These are phyloP conservation scores for Fabrea salina DNA, from an alignment of 169 alveolate species.

Conservation along the genomic window DNA sequence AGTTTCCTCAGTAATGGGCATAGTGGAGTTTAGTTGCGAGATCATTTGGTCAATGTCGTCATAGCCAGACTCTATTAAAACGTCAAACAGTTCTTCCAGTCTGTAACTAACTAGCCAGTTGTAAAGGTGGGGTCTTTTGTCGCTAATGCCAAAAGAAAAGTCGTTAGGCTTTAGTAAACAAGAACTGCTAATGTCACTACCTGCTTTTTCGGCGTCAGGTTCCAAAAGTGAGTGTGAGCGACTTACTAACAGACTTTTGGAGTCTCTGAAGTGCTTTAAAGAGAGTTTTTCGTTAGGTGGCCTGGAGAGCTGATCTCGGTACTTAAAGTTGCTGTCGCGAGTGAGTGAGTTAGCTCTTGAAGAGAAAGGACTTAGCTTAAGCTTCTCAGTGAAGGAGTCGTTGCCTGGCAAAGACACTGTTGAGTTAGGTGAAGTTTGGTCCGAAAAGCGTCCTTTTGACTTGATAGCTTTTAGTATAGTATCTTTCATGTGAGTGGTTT, in stretches of 20 bases:
- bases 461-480: too few relatives aligned
- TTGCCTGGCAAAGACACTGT: too few relatives aligned
- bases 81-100: not conserved
- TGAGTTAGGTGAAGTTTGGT: too few relatives aligned
- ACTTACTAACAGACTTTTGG: too few relatives aligned
- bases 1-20: not conserved
- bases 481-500: not conserved
- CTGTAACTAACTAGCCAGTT: not conserved
- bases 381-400: too few relatives aligned
- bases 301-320: too few relatives aligned
- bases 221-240: not conserved
- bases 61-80: not conserved
- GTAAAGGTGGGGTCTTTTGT: not conserved
- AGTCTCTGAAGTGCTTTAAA: too few relatives aligned
- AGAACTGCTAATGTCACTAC: not conserved
- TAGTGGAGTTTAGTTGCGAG: not conserved
- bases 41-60: constrained; percentile 20
- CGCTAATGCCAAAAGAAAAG: constrained; percentile 14
- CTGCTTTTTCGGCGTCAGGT: constrained; percentile 19
- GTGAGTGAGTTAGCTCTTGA: too few relatives aligned
- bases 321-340: too few relatives aligned
- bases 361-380: too few relatives aligned
- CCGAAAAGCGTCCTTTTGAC: too few relatives aligned
- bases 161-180: not conserved
- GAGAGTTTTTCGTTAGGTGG: too few relatives aligned